Percentiles rank a stretch among this genome's conserved stretches.
phyloP scores from a whole-genome alignment of 192 early-diverging fungal genomes.

The Endogone sp. region DNA sequence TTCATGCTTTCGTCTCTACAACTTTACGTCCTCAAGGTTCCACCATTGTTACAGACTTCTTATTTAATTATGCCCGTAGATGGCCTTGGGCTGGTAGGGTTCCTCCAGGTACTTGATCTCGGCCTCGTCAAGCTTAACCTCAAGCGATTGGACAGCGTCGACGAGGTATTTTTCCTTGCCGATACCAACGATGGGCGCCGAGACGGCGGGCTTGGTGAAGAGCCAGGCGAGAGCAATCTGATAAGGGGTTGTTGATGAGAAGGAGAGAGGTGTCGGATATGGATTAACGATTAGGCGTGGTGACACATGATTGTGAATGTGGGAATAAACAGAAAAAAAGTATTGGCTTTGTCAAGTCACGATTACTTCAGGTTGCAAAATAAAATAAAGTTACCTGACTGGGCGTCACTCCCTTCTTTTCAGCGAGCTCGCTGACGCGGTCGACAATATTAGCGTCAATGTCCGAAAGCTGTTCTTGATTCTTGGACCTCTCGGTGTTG shows the following conservation, averaged over 20 bases:
- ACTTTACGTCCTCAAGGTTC: too few relatives aligned
- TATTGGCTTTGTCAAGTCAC: too few relatives aligned
- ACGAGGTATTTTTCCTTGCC: conserved; percentile 15
- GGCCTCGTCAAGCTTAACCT: conserved; percentile 6
- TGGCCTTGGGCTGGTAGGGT: conserved; percentile 13
- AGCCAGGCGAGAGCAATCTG: conserved; percentile 22
- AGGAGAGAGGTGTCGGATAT: too few relatives aligned
- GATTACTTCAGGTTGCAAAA: too few relatives aligned
- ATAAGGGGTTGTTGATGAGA: too few relatives aligned
- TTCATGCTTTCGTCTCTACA: too few relatives aligned
- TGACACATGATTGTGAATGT: too few relatives aligned
- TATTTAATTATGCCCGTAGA: conserved; percentile 8
- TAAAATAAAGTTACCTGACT: conserved; percentile 20
- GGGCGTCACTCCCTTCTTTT: conserved; percentile 12
- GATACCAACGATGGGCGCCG: conserved; percentile 22
- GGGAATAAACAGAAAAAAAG: too few relatives aligned
- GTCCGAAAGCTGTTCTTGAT: neutral
- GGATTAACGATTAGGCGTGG: too few relatives aligned
- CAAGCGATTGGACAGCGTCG: conserved; percentile 10
- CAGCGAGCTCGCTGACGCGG: conserved; percentile 18
- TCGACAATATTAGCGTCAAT: conserved; percentile 13
- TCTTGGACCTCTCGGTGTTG: conserved; percentile 1
- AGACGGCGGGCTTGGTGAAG: conserved; percentile 13
- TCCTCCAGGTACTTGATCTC: conserved; percentile 21
- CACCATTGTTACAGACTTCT: too few relatives aligned